phyloP scores from a whole-genome alignment of 495 filamentous ascomycete species.

The Xylona heveae region DNA sequence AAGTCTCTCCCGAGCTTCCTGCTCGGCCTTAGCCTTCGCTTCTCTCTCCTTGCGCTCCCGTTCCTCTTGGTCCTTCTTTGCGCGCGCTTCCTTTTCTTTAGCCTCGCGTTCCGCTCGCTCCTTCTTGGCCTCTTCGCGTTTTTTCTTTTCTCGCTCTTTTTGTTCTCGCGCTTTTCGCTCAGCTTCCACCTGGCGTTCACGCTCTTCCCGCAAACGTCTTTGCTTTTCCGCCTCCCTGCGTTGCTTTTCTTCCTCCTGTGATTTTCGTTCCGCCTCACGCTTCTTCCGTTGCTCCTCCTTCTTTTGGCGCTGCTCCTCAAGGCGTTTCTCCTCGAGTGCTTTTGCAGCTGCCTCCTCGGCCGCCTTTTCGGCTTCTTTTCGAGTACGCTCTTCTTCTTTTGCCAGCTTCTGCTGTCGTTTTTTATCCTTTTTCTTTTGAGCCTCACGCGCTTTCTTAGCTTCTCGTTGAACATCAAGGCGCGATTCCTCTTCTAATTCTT shows the following conservation, averaged over 20 bases:
- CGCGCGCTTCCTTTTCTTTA: constrained; percentile 33
- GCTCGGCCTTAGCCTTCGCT: constrained; percentile 29
- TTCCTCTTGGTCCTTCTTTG: constrained; percentile 28
- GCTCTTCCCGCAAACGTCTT: constrained; percentile 56
- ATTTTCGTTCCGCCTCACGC: constrained; percentile 79
- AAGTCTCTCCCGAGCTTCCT: constrained; percentile 25
- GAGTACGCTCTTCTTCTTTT: constrained; percentile 76
- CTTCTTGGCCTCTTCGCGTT: constrained; percentile 36
- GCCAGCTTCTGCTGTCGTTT: constrained; percentile 63
- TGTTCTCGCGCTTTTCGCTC: constrained; percentile 53
- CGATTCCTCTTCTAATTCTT: constrained; percentile 75
- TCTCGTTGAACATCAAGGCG: constrained; percentile 53
- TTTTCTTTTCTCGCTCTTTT: constrained; percentile 51
- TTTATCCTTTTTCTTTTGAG: constrained; percentile 82
- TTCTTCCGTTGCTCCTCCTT: constrained; percentile 82
- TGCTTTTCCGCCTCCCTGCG: constrained; percentile 64
- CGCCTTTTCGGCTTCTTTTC: constrained; percentile 69
- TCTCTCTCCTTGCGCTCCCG: constrained; percentile 40
- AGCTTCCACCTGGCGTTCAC: constrained; percentile 58
- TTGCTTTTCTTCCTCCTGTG: constrained; percentile 66
- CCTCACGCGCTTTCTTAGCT: constrained; percentile 83
- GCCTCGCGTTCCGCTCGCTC: constrained; percentile 60
- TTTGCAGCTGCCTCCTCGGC: constrained; percentile 66
- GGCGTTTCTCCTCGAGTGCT: constrained; percentile 57
- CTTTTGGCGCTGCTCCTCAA: constrained; percentile 57